phyloP scores from a whole-genome alignment of 2,329 filamentous ascomycete genomes.

The Myriosclerotinia duriaeana region DNA sequence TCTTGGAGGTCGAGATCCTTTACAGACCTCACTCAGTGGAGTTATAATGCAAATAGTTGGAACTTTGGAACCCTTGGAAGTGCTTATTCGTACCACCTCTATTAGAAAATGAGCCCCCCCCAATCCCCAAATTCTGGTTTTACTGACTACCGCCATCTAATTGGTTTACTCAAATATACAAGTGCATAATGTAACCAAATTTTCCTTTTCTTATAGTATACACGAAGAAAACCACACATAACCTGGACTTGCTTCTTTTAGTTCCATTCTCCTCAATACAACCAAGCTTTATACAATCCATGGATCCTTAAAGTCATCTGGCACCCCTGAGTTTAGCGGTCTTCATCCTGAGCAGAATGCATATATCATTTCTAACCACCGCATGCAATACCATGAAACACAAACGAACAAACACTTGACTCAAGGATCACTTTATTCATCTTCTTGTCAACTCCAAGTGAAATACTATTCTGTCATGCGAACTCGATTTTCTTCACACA shows the following conservation, averaged over 20 bases:
- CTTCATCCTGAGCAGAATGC: background rate
- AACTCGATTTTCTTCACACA: background rate
- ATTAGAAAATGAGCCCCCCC: too few relatives aligned
- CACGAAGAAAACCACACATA: background rate
- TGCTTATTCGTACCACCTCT: background rate
- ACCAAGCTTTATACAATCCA: background rate
- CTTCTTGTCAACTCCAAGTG: background rate
- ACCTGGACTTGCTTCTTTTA: background rate
- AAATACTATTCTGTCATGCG: background rate
- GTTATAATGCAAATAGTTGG: background rate
- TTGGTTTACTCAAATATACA: too few relatives aligned
- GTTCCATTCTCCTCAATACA: background rate
- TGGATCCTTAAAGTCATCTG: background rate
- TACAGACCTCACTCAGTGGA: background rate
- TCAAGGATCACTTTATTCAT: background rate
- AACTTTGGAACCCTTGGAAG: background rate
- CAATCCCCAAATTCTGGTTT: too few relatives aligned
- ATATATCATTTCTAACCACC: background rate
- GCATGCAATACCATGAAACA: slow-evolving; percentile 1
- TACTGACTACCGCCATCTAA: too few relatives aligned
- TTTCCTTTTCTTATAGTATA: too few relatives aligned
- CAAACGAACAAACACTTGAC: background rate
- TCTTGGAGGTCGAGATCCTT: background rate
- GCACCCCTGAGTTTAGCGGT: slow-evolving; percentile 1
- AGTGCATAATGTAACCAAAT: too few relatives aligned